Evolutionary conservation across 2,329 filamentous ascomycete species (phyloP).

Genomic region (Nigrograna mackinnonii): DNA sequence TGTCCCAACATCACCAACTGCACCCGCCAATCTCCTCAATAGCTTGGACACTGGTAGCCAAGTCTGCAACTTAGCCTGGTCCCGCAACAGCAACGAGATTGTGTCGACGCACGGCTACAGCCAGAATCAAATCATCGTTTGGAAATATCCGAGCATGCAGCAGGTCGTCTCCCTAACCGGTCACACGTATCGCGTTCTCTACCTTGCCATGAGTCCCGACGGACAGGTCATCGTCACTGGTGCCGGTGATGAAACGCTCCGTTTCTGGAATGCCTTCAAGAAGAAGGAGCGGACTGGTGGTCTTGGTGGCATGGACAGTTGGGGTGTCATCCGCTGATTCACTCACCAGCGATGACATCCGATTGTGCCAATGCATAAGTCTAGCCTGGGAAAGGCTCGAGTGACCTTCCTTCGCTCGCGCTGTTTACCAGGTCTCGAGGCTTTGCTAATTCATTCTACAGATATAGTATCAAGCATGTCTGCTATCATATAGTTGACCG

Average conservation of each 20-base stretch:
- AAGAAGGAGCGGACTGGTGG: slow-evolving; percentile 72
- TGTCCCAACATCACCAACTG: slow-evolving; percentile 32
- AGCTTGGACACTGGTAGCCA: slow-evolving; percentile 97
- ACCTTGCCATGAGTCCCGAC: slow-evolving; percentile 96
- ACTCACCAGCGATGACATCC: too few species aligned
- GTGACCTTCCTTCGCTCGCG: too few species aligned
- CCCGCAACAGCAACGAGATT: slow-evolving; percentile 95
- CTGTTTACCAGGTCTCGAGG: too few species aligned
- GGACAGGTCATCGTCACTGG: slow-evolving; percentile 93
- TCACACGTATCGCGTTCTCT: slow-evolving; percentile 94
- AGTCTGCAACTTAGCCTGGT: slow-evolving; percentile 98
- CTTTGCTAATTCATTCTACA: too few species aligned
- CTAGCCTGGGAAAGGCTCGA: too few species aligned
- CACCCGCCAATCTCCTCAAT: slow-evolving; percentile 58
- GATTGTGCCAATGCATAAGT: too few species aligned
- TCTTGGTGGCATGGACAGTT: slow-evolving; percentile 65
- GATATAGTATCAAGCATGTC: too few species aligned
- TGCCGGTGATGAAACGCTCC: slow-evolving; percentile 90
- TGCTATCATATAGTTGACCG: too few species aligned
- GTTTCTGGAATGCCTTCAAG: slow-evolving; percentile 97
- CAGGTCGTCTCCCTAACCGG: slow-evolving; percentile 94
- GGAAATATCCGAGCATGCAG: slow-evolving; percentile 99
- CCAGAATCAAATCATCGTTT: slow-evolving; percentile 98
- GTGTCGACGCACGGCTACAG: slow-evolving; percentile 97
- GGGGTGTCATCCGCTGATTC: slow-evolving; percentile 84